phyloP scores from a whole-genome alignment of 164 flowering plant genomes.

The Magnolia kwangsiensis region DNA sequence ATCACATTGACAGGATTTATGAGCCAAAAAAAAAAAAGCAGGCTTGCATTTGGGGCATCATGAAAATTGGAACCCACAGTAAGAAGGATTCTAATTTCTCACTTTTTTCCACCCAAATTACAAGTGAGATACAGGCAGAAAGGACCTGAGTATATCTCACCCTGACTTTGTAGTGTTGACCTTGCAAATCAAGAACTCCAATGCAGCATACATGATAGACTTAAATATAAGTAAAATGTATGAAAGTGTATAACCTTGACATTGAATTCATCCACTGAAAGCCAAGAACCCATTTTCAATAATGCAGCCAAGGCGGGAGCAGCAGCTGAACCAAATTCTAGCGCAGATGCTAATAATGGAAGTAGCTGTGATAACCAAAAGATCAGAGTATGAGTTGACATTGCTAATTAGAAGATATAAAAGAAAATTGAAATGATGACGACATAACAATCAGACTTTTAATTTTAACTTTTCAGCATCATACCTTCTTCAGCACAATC shows the following conservation, averaged over 20 bases:
- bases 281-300: conserved; percentile 96
- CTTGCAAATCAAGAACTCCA: not conserved
- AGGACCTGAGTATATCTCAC: too few relatives aligned
- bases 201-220: not conserved
- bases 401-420: not conserved
- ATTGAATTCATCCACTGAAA: conserved; percentile 76
- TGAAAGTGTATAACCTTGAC: conserved; percentile 48
- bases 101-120: not conserved
- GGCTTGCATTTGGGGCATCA: not conserved
- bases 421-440: not conserved
- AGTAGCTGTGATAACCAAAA: conserved; percentile 54
- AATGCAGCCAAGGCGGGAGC: conserved; percentile 95
- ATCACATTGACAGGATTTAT: not conserved
- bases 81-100: not conserved
- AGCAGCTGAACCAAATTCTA: conserved; percentile 98
- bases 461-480: conserved; percentile 2
- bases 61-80: not conserved
- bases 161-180: too few relatives aligned
- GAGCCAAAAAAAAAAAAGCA: not conserved
- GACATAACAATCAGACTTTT: not conserved
- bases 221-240: not conserved
- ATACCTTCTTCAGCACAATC: conserved; percentile 90
- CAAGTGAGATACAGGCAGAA: not conserved
- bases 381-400: not conserved
- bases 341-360: conserved; percentile 89